phyloP scores from a whole-genome alignment of 139 green algal species.

The Zygnema circumcarinatum region DNA sequence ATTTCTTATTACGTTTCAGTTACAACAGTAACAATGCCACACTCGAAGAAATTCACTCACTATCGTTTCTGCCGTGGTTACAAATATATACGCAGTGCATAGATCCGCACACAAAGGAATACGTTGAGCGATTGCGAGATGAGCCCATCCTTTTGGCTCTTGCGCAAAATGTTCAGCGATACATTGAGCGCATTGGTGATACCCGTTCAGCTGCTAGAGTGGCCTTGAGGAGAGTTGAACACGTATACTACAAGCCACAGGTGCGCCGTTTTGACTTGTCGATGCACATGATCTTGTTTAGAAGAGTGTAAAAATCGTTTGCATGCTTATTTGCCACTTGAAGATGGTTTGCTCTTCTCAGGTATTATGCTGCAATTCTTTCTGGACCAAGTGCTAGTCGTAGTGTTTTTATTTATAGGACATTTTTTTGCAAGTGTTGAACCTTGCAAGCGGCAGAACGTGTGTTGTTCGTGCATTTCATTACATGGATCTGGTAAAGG shows the following conservation, averaged over 20 bases:
- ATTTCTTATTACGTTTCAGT: too few species aligned
- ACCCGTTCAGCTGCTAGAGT: constrained; percentile 65
- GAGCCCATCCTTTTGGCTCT: constrained; percentile 92
- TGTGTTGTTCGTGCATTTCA: too few species aligned
- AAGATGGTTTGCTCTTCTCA: background rate
- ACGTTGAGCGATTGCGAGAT: constrained; percentile 91
- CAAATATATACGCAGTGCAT: too few species aligned
- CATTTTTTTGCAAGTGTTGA: too few species aligned
- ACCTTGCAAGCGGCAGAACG: too few species aligned
- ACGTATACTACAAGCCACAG: constrained; percentile 95
- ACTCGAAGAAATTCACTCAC: too few species aligned
- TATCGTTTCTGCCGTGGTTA: too few species aligned
- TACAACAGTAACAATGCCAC: too few species aligned
- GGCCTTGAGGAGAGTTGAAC: constrained; percentile 86
- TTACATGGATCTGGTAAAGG: too few species aligned
- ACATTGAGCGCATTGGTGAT: constrained; percentile 61
- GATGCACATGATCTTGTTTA: too few species aligned
- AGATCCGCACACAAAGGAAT: constrained; percentile 97
- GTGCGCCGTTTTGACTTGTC: background rate
- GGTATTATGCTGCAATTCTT: background rate
- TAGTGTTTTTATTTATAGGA: too few species aligned
- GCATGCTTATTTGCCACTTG: background rate
- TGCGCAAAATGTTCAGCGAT: constrained; percentile 75
- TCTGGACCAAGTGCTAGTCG: too few species aligned
- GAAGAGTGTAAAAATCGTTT: background rate